Percentiles rank a stretch among this genome's conserved stretches.
phyloP scores from a whole-genome alignment of 441 rosid species.

The Jatropha podagrica region DNA sequence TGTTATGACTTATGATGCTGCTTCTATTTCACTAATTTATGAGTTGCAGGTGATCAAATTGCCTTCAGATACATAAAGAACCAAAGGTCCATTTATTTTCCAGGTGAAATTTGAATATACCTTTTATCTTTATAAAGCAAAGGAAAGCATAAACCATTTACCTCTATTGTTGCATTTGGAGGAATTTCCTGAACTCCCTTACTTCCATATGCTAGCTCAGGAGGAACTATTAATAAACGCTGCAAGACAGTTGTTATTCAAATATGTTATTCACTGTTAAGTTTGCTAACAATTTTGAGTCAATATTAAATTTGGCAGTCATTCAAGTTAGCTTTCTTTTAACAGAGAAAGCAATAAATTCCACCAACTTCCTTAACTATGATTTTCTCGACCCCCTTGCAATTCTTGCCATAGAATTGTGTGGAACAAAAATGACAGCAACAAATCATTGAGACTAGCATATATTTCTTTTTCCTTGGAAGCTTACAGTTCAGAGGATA shows the following conservation, averaged over 20 bases:
- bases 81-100: background rate
- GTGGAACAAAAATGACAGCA: background rate
- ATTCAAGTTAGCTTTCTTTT: background rate
- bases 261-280: background rate
- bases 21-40: background rate
- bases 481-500: background rate
- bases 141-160: conserved; percentile 10
- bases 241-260: conserved; percentile 26
- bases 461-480: background rate
- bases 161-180: conserved; percentile 67
- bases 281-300: background rate
- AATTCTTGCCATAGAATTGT: background rate
- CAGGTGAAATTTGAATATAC: background rate
- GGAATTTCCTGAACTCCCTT: conserved; percentile 62
- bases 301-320: background rate
- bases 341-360: background rate
- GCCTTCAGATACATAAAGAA: background rate
- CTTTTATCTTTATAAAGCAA: background rate
- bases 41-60: background rate
- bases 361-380: background rate
- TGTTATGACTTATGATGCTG: background rate
- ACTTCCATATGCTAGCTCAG: conserved; percentile 78
- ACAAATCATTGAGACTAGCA: background rate
- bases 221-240: conserved; percentile 83
- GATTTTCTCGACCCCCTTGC: background rate